Evolutionary conservation across 1,139 yeast genomes (phyloP), one percentile per base, ranked within the genome.

Genomic region (Protomyces arabidopsidicola): DNA sequence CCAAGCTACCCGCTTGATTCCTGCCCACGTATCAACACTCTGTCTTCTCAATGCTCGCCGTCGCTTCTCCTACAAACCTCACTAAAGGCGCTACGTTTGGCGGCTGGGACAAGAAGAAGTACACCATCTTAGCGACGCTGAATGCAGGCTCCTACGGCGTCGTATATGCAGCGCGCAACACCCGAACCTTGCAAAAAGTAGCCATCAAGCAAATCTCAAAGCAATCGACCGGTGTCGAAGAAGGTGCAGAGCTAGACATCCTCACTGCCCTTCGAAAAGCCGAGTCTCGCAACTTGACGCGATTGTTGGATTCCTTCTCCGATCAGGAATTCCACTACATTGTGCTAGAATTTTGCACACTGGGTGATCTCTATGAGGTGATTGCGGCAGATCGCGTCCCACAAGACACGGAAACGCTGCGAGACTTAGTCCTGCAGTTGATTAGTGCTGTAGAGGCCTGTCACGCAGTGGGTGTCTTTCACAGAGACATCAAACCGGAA

Each of bases 101-200:
- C 18, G 62, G 62, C 16, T 58, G 62, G 62, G 53, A 58, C 52
- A 51, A 58, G 56, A 58, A 58, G 45, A 58, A 58, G 56, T 91
- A 90, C 77, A 77, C 78, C 66, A 85, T 86, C 71, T 81, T 90
- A 16, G 84, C 86, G 64, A 91, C 87, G 71, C 83, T 91, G 66
- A 89, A 93, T 74, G 93, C 89, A 74, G 98, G 98, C 45, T 90
- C 97, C 0, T 91, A 90, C 74, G 98, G 98, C 53, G 82, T 88
- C 62, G 98, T 91, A 9, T 86, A 96, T 1, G 81, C 91, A 39
- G 97, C 97, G 5, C 85, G 84, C 71, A 97, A 91, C 74, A 38
- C 63, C 14, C 53, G 58, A 45, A 53, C 63, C 18, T 38, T 54
- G 45, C 38, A 53, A 27, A 60, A 58, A 50, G 55, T 48, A 16